Evolutionary conservation across 441 rosid genomes (phyloP).

Genomic region (Erysimum pusillum): DNA sequence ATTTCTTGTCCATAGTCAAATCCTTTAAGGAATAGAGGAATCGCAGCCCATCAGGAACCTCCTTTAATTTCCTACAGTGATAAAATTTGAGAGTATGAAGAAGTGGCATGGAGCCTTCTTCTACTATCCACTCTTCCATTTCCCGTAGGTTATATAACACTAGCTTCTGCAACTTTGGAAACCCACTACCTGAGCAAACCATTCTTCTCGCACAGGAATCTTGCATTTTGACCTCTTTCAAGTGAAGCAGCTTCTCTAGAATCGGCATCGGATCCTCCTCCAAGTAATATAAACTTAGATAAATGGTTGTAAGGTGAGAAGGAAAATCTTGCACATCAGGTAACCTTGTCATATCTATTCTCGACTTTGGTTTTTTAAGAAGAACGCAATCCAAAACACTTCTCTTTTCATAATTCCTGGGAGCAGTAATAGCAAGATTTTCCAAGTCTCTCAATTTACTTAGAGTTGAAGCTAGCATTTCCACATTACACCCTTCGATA

Average conservation of each 20-base stretch:
- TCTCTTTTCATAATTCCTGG: not conserved
- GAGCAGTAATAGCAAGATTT: not conserved
- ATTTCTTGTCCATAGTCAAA: no score
- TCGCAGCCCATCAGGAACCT: no score
- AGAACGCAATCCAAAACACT: not conserved
- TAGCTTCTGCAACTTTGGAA: not conserved
- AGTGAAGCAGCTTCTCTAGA: slow-evolving; percentile 5
- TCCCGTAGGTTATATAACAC: no score
- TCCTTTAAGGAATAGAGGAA: no score
- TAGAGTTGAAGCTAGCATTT: not conserved
- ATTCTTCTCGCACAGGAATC: not conserved
- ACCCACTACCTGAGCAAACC: slow-evolving; percentile 7
- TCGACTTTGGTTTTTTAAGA: not conserved
- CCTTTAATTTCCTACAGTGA: no score
- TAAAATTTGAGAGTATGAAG: slow-evolving; percentile 4
- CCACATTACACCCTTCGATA: not conserved
- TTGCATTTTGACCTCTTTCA: not conserved
- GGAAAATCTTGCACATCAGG: not conserved
- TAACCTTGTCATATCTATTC: not conserved
- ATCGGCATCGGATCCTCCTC: slow-evolving; percentile 26
- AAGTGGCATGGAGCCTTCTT: slow-evolving; percentile 38
- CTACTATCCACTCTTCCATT: slow-evolving; percentile 44
- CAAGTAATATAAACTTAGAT: not conserved
- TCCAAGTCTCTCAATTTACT: not conserved
- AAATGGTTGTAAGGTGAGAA: not conserved